Percentiles rank a stretch among this genome's conserved stretches.
Evolutionary conservation across 2,329 filamentous ascomycete species (phyloP).

Genomic region (Fusarium napiforme): DNA sequence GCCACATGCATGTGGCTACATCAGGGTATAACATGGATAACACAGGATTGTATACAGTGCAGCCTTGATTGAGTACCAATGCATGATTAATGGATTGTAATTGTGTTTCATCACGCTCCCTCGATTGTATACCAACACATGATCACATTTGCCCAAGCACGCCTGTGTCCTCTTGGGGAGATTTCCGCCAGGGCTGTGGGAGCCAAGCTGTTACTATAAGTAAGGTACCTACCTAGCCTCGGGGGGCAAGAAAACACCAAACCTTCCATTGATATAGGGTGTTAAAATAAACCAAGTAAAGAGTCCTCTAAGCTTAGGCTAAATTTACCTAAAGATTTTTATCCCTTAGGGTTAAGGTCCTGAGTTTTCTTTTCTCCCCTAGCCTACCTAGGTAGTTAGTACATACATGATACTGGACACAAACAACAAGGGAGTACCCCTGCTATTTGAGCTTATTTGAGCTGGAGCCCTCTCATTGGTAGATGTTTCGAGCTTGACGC

Average conservation of each 20-base stretch:
- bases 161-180: background rate
- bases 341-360: no score
- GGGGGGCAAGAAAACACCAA: no score
- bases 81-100: background rate
- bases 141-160: background rate
- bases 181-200: background rate
- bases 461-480: conserved; percentile 4
- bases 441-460: conserved; percentile 17
- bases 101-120: background rate
- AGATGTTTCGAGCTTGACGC: background rate
- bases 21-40: background rate
- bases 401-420: background rate
- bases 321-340: no score
- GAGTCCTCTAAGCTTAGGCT: no score
- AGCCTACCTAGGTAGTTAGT: background rate
- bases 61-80: background rate
- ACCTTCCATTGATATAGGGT: no score
- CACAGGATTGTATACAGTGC: background rate
- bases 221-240: no score
- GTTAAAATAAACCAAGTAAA: no score
- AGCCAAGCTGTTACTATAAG: background rate
- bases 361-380: no score
- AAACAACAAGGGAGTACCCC: conserved; percentile 5
- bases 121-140: background rate
- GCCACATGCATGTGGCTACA: conserved; percentile 28